These are phyloP conservation scores for Pouteria campechiana DNA, from an alignment of 179 eudicot genomes.

Conservation along the genomic window DNA sequence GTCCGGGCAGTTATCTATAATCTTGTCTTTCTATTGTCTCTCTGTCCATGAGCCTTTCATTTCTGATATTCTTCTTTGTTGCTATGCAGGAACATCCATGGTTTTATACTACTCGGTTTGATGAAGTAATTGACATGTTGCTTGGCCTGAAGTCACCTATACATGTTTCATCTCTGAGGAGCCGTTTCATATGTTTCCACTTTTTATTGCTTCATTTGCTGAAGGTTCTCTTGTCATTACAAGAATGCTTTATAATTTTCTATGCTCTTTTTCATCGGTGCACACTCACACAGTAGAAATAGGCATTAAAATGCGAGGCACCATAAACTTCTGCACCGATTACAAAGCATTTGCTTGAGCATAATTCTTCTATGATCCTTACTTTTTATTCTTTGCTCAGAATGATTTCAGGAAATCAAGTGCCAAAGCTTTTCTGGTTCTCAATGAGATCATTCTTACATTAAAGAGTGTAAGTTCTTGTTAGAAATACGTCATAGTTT, in stretches of 20 bases:
- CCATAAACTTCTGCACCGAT: too few relatives aligned
- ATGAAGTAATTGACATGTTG: slow-evolving; percentile 55
- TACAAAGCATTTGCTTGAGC: too few relatives aligned
- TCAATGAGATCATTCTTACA: slow-evolving; percentile 69
- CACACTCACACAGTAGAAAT: too few relatives aligned
- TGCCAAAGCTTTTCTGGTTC: slow-evolving; percentile 66
- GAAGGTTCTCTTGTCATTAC: slow-evolving; percentile 29
- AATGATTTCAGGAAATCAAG: slow-evolving; percentile 50
- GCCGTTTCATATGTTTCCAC: slow-evolving; percentile 56
- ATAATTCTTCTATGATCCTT: too few relatives aligned
- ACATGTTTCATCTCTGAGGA: slow-evolving; percentile 30
- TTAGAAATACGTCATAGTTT: too few relatives aligned
- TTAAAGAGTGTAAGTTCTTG: slow-evolving; percentile 73
- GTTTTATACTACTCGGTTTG: slow-evolving; percentile 54
- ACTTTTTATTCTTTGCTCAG: slow-evolving; percentile 26
- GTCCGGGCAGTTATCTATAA: slow-evolving; percentile 4
- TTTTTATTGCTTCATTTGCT: slow-evolving; percentile 49
- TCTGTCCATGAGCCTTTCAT: not conserved
- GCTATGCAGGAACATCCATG: slow-evolving; percentile 50
- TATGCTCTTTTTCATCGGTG: too few relatives aligned
- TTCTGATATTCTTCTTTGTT: not conserved
- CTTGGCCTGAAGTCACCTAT: slow-evolving; percentile 51
- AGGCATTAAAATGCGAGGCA: too few relatives aligned
- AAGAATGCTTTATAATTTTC: too few relatives aligned
- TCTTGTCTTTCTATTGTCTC: not conserved